Percentiles rank a stretch among this genome's conserved stretches.
phyloP scores from a whole-genome alignment of 805 yeast genomes.

The Grigorovia humatica region DNA sequence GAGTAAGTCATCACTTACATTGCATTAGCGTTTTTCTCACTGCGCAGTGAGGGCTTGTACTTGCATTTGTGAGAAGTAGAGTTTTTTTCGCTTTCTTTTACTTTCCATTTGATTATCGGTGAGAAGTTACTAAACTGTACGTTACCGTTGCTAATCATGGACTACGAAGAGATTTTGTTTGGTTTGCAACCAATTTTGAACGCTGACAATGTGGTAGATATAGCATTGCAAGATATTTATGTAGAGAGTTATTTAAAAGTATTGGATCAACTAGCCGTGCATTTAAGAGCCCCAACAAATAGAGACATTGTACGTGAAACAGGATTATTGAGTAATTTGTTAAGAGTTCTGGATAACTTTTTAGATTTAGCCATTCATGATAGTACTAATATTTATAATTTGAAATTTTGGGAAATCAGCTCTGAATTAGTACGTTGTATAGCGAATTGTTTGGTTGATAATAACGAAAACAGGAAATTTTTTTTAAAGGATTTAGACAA shows the following conservation, averaged over 20 bases:
- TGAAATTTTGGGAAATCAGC: constrained; percentile 12
- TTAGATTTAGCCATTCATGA: constrained; percentile 11
- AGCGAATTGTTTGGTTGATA: constrained; percentile 26
- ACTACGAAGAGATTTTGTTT: constrained; percentile 25
- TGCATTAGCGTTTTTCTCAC: not conserved
- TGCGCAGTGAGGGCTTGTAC: not conserved
- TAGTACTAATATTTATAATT: not conserved
- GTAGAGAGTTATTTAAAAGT: constrained; percentile 14
- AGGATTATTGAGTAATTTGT: constrained; percentile 17
- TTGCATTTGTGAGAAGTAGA: not conserved
- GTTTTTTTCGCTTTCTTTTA: not conserved
- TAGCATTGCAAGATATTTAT: constrained; percentile 15
- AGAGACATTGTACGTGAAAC: constrained; percentile 23
- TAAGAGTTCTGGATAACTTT: constrained; percentile 9
- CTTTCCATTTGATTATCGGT: not conserved
- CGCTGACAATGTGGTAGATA: constrained; percentile 8
- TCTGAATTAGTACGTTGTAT: constrained; percentile 27
- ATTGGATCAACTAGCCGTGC: constrained; percentile 25
- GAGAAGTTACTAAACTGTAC: not conserved
- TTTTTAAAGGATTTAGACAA: constrained; percentile 4
- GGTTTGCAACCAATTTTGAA: constrained; percentile 24
- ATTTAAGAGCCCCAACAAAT: constrained; percentile 21
- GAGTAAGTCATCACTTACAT: not conserved
- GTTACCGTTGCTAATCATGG: constrained; percentile 11
- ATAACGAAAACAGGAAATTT: constrained; percentile 20